These are phyloP conservation scores for Fermentozyma sake DNA, from an alignment of 1,139 yeast genomes.

Conservation along the genomic window DNA sequence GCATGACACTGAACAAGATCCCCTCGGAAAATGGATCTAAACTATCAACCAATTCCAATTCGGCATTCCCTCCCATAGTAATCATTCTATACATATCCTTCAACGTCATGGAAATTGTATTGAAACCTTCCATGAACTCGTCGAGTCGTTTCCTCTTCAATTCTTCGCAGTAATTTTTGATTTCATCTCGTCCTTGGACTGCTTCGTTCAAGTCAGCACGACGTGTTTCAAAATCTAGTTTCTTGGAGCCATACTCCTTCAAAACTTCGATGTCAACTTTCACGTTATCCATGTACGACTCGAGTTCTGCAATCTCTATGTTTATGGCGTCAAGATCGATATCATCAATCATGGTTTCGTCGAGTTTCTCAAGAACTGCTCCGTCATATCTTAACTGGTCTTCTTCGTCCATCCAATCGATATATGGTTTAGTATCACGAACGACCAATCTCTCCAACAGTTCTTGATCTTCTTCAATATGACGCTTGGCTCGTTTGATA, in stretches of 20 bases:
- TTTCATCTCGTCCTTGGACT: slow-evolving; percentile 60
- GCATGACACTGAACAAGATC: slow-evolving; percentile 95
- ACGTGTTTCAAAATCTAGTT: slow-evolving; percentile 59
- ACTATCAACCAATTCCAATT: slow-evolving; percentile 89
- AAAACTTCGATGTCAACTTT: slow-evolving; percentile 71
- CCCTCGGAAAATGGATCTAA: slow-evolving; percentile 99
- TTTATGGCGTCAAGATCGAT: slow-evolving; percentile 50
- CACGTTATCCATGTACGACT: slow-evolving; percentile 52
- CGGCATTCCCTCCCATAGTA: slow-evolving; percentile 99
- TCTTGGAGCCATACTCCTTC: slow-evolving; percentile 69
- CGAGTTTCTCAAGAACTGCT: slow-evolving; percentile 34
- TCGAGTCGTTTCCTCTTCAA: slow-evolving; percentile 70
- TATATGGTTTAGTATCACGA: slow-evolving; percentile 49
- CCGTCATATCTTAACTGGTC: slow-evolving; percentile 33
- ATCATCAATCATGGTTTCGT: slow-evolving; percentile 50
- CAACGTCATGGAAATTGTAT: slow-evolving; percentile 77
- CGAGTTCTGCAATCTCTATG: slow-evolving; percentile 50
- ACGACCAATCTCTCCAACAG: slow-evolving; percentile 39
- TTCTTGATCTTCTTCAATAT: slow-evolving; percentile 32
- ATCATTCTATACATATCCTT: slow-evolving; percentile 98
- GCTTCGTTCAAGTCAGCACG: slow-evolving; percentile 65
- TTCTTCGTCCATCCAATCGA: slow-evolving; percentile 45
- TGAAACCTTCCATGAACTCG: slow-evolving; percentile 93
- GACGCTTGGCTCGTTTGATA: slow-evolving; percentile 38
- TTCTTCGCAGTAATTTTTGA: slow-evolving; percentile 62